These are phyloP conservation scores for Alternaria panax DNA, from an alignment of 2,329 filamentous ascomycete species.

Conservation along the genomic window DNA sequence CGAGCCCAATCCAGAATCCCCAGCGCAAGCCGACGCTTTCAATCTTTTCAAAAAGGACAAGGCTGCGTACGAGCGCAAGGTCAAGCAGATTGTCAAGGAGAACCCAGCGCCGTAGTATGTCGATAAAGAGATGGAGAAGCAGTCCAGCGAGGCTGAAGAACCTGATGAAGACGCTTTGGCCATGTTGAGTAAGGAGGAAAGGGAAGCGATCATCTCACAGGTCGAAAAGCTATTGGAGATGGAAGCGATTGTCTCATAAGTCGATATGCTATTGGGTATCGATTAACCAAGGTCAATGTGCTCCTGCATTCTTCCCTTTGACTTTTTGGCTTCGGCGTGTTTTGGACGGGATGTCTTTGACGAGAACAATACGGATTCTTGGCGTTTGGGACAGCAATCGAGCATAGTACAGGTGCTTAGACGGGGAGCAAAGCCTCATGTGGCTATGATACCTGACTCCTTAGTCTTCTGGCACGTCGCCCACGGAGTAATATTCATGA, in stretches of 20 bases:
- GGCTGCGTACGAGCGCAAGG: slow-evolving; percentile 84
- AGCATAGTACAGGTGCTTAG: neutral
- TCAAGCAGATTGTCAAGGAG: slow-evolving; percentile 85
- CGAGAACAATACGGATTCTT: slow-evolving; percentile 2
- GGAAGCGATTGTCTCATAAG: neutral
- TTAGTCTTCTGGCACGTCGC: neutral
- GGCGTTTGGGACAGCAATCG: slow-evolving; percentile 6
- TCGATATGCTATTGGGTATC: neutral
- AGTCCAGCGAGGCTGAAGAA: neutral
- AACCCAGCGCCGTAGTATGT: slow-evolving; percentile 74
- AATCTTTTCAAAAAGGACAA: slow-evolving; percentile 94
- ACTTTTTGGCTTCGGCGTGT: slow-evolving; percentile 1
- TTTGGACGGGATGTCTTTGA: neutral
- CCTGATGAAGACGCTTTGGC: neutral
- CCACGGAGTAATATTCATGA: neutral
- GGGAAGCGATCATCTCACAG: neutral
- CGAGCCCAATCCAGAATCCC: slow-evolving; percentile 95
- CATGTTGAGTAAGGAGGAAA: neutral
- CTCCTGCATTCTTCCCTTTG: neutral
- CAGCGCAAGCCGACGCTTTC: slow-evolving; percentile 96
- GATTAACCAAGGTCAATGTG: neutral
- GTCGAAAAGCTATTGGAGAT: neutral
- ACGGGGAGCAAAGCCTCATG: neutral
- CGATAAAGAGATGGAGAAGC: neutral
- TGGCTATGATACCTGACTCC: slow-evolving; percentile 12